Evolutionary conservation across 495 filamentous ascomycete genomes (phyloP).

Genomic region (Xylaria curta): DNA sequence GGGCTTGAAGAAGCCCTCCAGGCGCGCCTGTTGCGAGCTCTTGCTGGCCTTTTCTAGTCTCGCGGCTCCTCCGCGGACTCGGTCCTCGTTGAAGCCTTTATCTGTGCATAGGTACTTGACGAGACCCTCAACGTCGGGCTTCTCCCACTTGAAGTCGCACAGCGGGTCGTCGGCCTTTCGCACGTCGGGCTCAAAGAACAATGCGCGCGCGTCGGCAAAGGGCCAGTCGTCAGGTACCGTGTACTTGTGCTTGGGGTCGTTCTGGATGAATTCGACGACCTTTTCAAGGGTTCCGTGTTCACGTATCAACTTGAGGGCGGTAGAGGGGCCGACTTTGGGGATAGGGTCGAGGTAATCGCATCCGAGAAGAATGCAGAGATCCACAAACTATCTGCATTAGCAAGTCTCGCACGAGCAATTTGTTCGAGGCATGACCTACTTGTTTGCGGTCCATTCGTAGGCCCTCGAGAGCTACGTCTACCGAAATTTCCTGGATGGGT

Average conservation of each 20-base stretch:
- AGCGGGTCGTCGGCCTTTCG: slow-evolving; percentile 81
- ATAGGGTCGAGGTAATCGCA: slow-evolving; percentile 98
- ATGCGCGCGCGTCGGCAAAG: slow-evolving; percentile 84
- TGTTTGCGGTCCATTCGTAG: slow-evolving; percentile 85
- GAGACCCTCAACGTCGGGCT: slow-evolving; percentile 86
- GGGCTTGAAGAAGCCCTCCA: slow-evolving; percentile 99
- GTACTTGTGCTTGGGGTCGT: slow-evolving; percentile 78
- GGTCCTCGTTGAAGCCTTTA: slow-evolving; percentile 96
- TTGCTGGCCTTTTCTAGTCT: slow-evolving; percentile 88
- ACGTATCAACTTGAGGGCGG: slow-evolving; percentile 89
- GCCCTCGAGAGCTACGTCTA: slow-evolving; percentile 82
- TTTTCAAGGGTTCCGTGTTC: slow-evolving; percentile 87
- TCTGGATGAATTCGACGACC: slow-evolving; percentile 77
- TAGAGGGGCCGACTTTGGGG: slow-evolving; percentile 88
- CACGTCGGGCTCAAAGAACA: slow-evolving; percentile 91
- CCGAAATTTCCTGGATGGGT: slow-evolving; percentile 92
- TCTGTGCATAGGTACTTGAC: slow-evolving; percentile 87
- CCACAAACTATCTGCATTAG: slow-evolving; percentile 73
- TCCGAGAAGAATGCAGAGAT: slow-evolving; percentile 96
- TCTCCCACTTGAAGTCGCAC: slow-evolving; percentile 98
- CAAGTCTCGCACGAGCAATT: background rate
- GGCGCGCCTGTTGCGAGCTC: slow-evolving; percentile 81
- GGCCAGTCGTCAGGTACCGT: slow-evolving; percentile 92
- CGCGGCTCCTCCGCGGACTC: slow-evolving; percentile 77
- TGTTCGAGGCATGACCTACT: slow-evolving; percentile 50